Percentiles rank a stretch among this genome's conserved stretches.
These are phyloP conservation scores for Penicillium sp. DNA, from an alignment of 2,329 filamentous ascomycete species.

Conservation along the genomic window DNA sequence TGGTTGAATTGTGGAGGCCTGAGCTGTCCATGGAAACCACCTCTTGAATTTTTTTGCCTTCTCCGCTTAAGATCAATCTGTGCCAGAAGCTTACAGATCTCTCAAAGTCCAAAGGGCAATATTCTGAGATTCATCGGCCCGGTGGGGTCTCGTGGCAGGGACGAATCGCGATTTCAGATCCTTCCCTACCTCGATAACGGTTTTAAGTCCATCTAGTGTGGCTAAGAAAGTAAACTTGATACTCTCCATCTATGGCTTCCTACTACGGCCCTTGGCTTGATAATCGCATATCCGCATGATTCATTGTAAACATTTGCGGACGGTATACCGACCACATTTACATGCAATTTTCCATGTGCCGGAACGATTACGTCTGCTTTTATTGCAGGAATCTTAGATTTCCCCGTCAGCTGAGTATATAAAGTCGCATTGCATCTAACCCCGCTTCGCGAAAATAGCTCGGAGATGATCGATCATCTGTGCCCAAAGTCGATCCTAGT, in stretches of 20 bases:
- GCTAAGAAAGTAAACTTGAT: no score
- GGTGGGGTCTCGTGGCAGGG: constrained; percentile 1
- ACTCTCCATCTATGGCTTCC: background rate
- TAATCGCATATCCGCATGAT: background rate
- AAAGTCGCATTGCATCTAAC: background rate
- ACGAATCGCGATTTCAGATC: background rate
- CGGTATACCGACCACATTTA: background rate
- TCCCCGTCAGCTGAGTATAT: background rate
- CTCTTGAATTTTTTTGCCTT: background rate
- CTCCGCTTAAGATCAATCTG: background rate
- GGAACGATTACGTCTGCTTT: background rate
- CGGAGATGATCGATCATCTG: background rate
- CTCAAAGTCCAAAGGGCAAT: background rate
- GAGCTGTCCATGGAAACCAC: background rate
- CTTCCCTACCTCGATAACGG: background rate
- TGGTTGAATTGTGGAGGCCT: background rate
- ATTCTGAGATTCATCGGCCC: background rate
- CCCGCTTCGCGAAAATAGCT: background rate
- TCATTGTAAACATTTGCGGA: background rate
- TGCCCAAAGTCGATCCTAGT: background rate
- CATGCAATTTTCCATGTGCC: background rate
- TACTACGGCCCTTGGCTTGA: background rate
- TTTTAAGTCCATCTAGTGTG: no score
- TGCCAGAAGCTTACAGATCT: background rate
- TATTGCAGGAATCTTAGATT: background rate